Evolutionary conservation across 2,329 filamentous ascomycete genomes (phyloP), one percentile per base, ranked within the genome.

Genomic region (Dryadomyces sulphureus): DNA sequence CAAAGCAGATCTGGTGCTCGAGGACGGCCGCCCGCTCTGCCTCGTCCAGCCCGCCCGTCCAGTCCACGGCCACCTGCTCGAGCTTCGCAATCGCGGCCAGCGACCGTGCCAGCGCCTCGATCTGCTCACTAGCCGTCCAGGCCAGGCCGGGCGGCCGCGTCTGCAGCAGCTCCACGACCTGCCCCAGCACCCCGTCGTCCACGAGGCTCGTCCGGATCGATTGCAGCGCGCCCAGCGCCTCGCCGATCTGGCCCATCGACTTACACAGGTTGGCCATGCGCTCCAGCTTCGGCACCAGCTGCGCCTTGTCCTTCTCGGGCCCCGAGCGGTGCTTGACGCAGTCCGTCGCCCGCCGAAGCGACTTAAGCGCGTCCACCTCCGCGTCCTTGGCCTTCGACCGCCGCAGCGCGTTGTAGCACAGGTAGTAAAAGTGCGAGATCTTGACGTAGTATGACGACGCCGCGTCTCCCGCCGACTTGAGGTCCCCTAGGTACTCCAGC

Each of bases 401-500:
- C 14, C 68, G 62, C 49, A 75, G 57, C 39, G 68, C 65, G 17
- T 73, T 62, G 55, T 77, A 77, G 41, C 75, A 67, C n/a, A 76
- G 66, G 57, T 80, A 86, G 57, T 85, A 85, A 3, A 84, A 67
- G 53, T 82, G 80, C 0, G 82, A 86, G 22, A 86, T 73, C 54
- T 79, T 84, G 50, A 81, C 70, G 47, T 75, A 67, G 52, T 78
- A 76, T 2, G 64, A 56, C 3, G 49, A 43, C 1, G 50, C 47
- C 0, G 50, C 46, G 22, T 62, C 61, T 17, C 53, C 43, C 7
- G 55, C 48, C 43, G 54, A 57, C n/a, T 56, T 48, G 45, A 50
- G 40, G 20, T 70, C 63, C 5, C 68, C 67, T 39, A 79, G 62
- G 43, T 68, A 65, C 30, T 76, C 70, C 9, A 81, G 59, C 14